A percentile compares a stretch with the other conserved stretches of the same genome.
phyloP scores from a whole-genome alignment of 345 rosid species.

The Alliaria petiolata region DNA sequence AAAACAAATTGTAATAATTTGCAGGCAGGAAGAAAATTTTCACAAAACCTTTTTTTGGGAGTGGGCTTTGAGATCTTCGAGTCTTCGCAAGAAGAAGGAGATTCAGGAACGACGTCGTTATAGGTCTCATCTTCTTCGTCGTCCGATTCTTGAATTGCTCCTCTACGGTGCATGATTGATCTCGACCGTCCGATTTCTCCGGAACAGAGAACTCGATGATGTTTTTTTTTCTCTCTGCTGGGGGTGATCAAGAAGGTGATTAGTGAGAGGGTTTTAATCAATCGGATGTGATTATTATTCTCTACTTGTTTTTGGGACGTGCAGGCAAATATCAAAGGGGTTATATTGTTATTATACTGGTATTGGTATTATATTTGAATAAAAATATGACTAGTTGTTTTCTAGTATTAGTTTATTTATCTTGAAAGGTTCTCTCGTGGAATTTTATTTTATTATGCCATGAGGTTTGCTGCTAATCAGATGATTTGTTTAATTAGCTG shows the following conservation, averaged over 20 bases:
- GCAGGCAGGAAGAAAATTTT: not conserved
- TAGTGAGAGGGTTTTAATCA: constrained; percentile 37
- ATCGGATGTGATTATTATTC: constrained; percentile 31
- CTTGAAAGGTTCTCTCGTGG: constrained; percentile 33
- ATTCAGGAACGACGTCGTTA: constrained; percentile 36
- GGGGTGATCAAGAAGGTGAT: constrained; percentile 31
- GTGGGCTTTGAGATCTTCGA: constrained; percentile 39
- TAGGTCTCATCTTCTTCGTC: constrained; percentile 35
- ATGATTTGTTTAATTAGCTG: constrained; percentile 34
- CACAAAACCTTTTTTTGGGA: constrained; percentile 49
- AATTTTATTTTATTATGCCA: not conserved
- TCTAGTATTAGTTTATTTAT: constrained; percentile 13
- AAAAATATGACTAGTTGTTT: constrained; percentile 31
- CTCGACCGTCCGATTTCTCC: constrained; percentile 3
- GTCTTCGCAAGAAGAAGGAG: constrained; percentile 52
- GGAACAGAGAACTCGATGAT: not conserved
- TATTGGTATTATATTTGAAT: constrained; percentile 15
- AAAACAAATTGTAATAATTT: not conserved
- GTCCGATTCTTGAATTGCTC: constrained; percentile 30
- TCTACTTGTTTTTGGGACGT: constrained; percentile 31
- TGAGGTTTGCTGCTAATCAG: constrained; percentile 17
- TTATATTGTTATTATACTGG: constrained; percentile 15
- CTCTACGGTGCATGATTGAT: constrained; percentile 30
- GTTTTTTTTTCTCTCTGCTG: not conserved
- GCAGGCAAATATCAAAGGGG: constrained; percentile 35